These are phyloP conservation scores for Daldinia sp. DNA, from an alignment of 2,329 filamentous ascomycete species.

Conservation along the genomic window DNA sequence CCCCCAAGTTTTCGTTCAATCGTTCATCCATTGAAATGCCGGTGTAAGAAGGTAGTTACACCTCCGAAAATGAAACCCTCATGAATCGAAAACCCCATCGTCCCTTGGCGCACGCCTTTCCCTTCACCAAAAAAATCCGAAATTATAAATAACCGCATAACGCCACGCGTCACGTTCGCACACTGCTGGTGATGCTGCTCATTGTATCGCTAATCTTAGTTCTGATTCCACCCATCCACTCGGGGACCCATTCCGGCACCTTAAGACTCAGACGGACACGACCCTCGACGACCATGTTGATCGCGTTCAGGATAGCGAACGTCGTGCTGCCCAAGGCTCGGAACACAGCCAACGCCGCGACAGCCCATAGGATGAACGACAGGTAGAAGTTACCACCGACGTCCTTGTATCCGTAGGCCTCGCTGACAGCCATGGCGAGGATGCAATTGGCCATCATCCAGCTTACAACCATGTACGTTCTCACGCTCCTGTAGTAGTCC, in stretches of 20 bases:
- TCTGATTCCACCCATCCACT: conserved; percentile 58
- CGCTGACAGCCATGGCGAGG: conserved; percentile 91
- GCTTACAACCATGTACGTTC: conserved; percentile 96
- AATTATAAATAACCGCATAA: neutral
- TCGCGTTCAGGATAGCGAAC: conserved; percentile 84
- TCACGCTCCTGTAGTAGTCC: conserved; percentile 97
- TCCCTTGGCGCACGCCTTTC: conserved; percentile 2
- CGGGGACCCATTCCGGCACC: conserved; percentile 62
- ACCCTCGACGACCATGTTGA: conserved; percentile 90
- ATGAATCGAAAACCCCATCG: conserved; percentile 22
- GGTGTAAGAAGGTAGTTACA: conserved; percentile 7
- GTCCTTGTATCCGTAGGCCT: conserved; percentile 79
- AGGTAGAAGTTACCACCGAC: conserved; percentile 91
- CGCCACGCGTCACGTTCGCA: conserved; percentile 29
- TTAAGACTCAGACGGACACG: conserved; percentile 73
- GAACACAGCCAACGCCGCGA: conserved; percentile 88
- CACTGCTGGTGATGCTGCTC: conserved; percentile 59
- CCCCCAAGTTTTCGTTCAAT: conserved; percentile 13
- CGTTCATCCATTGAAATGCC: conserved; percentile 6
- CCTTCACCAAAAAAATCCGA: neutral
- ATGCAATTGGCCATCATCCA: conserved; percentile 96
- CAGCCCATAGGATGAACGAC: conserved; percentile 91
- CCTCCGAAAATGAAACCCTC: conserved; percentile 15
- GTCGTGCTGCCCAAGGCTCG: conserved; percentile 83
- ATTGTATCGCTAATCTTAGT: conserved; percentile 59